Evolutionary conservation across 179 eudicot species (phyloP).

Genomic region (Gypsophila paniculata): DNA sequence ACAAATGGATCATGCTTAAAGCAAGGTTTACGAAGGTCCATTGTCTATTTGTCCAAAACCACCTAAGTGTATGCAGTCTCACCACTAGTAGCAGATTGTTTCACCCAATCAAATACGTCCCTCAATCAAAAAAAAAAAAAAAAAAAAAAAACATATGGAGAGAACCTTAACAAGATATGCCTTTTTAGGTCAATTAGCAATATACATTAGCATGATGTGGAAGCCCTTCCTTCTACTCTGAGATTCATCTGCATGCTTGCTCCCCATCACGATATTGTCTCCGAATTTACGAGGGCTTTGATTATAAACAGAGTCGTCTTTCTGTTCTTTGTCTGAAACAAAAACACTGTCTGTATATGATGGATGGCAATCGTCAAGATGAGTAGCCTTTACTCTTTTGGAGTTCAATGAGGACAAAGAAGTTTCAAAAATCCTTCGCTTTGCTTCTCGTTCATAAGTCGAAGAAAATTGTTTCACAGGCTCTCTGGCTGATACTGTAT

Average conservation of each 20-base stretch:
- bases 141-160: not conserved
- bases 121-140: not conserved
- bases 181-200: conserved; percentile 71
- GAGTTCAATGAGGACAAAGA: conserved; percentile 66
- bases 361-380: conserved; percentile 34
- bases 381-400: conserved; percentile 78
- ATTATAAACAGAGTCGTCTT: conserved; percentile 22
- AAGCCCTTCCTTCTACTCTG: conserved; percentile 25
- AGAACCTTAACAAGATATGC: conserved; percentile 62
- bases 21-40: not conserved
- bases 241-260: conserved; percentile 27
- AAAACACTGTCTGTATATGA: conserved; percentile 31
- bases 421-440: conserved; percentile 65
- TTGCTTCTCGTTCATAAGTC: conserved; percentile 37
- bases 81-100: not conserved
- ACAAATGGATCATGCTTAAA: not conserved
- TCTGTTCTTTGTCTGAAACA: conserved; percentile 28
- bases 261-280: conserved; percentile 20
- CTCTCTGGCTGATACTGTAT: conserved; percentile 24
- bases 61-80: not conserved
- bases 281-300: conserved; percentile 27
- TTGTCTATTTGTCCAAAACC: not conserved
- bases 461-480: conserved; percentile 31
- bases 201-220: conserved; percentile 75
- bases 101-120: not conserved